Base-by-base conservation (phyloP, 768 basidiomycete species). In the Gautieria morchelliformis region DNA sequence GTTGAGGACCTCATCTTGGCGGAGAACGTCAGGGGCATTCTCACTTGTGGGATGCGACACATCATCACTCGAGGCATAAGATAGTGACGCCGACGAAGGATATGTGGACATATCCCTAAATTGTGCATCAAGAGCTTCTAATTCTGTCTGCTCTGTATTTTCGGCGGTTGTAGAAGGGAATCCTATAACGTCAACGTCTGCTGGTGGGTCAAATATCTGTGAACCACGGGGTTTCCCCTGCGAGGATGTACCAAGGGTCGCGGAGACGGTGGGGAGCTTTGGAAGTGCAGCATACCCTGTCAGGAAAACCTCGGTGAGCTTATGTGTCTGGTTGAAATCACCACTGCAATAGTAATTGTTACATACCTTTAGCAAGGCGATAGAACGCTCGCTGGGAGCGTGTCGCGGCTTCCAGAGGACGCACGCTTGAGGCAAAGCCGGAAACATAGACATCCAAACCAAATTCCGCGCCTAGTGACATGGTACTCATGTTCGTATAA, bases 281-380 rank as follows among this genome's bases (percentile, higher is more conserved):
- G 89, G 87, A 7, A 92, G 68, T 3, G 82, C 75, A 27, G 86
- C 90, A 65, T 87, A 89, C 10, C 82, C 89, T 91, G 57, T 14
- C 39, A 49, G 10, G 24, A 30, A 30, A 49, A 3, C 12, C 2
- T 47, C 4, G 32, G 11, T 37, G 30, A 15, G 39, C 7, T 27
- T 30, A 20, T 8, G 37, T 45, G 47, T 60, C 44, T n/a, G 62
- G 56, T 12, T 58, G 56, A n/a, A 41, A 47, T 30, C 45, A 48
- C 20, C 44, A 39, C 47, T 20, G 24, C 19, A 5, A 14, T 19
- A 24, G 53, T 32, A 53, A 42, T 27, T 63, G 56, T 67, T 62
- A 90, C 91, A 75, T 77, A 90, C 91, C 75, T 77, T 85, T 89
- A 10, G 92, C 93, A 35, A 93, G 67, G 12, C 77, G 77, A 40